Evolutionary conservation across 78 protist genomes (phyloP), one percentile per base, ranked within the genome.

Genomic region (Chrysochromulina parva): DNA sequence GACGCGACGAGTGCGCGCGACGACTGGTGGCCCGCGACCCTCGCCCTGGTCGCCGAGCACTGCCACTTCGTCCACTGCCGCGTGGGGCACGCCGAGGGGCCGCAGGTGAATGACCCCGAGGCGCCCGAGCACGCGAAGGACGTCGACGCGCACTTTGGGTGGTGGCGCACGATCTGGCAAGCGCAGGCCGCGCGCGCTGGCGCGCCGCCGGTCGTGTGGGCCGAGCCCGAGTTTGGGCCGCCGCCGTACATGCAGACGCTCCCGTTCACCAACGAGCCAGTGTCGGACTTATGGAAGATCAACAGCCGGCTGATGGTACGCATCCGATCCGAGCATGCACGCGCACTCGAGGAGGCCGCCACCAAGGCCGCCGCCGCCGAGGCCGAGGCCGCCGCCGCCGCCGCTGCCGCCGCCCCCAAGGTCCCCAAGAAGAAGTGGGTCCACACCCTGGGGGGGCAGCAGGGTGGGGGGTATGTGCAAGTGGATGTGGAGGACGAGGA

Each of bases 231-330:
- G 65, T 3, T 13, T 16, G 87, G 87, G 20, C 87, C 87, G 16
- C 62, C 62, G 47, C 87, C 87, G 50, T 81, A 81, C 48, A 62
- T 69, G 28, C 78, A 69, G 78, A 69, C 78, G 48, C 78, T 28
- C 50, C 78, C 78, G 24, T 28, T 11, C 78, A 13, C 78, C 16
- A 11, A 13, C 48, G 11, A n/a, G 78, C 78, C 78, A 13, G 78
- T 69, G 50, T 28, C 78, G 53, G 50, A 69, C 50, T 14, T 69
- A 14, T 69, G 78, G 78, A 50, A 69, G 17, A 50, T 69, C 11
- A 69, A 69, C 78, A 19, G 11, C 14, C 28, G 28, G 24, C 22
- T 69, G 50, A 50, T 50, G 24, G 11, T 5, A 14, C 28, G 28
- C 50, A 14, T 69, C 10, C 78, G 78, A 10, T 3, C 14, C 13